Evolutionary conservation across 495 filamentous ascomycete species (phyloP).

Genomic region (Acidomyces sp.): DNA sequence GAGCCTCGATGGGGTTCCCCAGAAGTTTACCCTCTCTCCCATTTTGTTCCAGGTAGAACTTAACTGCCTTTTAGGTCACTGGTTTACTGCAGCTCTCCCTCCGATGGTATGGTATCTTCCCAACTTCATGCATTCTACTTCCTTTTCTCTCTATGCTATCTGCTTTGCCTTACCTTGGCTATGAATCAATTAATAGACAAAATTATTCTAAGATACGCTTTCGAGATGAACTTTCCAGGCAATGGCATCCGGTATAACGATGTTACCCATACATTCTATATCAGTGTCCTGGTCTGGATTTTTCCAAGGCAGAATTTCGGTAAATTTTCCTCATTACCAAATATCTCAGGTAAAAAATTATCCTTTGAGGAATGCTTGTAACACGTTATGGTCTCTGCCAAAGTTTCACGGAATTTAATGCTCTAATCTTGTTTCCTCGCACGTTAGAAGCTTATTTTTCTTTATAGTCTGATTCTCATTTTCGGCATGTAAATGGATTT

Average conservation of each 20-base stretch:
- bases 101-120: too few species aligned
- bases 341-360: slow-evolving; percentile 19
- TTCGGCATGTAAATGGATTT: slow-evolving; percentile 18
- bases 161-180: too few species aligned
- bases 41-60: too few species aligned
- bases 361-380: slow-evolving; percentile 19
- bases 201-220: slow-evolving; percentile 21
- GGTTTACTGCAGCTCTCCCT: too few species aligned
- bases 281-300: slow-evolving; percentile 12
- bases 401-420: slow-evolving; percentile 15
- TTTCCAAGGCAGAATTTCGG: slow-evolving; percentile 17
- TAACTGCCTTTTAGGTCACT: too few species aligned
- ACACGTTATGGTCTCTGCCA: slow-evolving; percentile 14
- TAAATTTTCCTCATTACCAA: slow-evolving; percentile 14
- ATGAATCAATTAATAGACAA: slow-evolving; percentile 27
- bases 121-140: too few species aligned
- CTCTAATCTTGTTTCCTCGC: slow-evolving; percentile 16
- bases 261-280: slow-evolving; percentile 17
- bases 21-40: too few species aligned
- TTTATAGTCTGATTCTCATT: slow-evolving; percentile 17
- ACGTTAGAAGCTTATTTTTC: slow-evolving; percentile 16
- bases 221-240: slow-evolving; percentile 19
- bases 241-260: slow-evolving; percentile 14
- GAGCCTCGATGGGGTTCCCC: too few species aligned
- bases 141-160: too few species aligned